These are phyloP conservation scores for Kuraishia hungarica DNA, from an alignment of 805 yeast genomes.

Conservation along the genomic window DNA sequence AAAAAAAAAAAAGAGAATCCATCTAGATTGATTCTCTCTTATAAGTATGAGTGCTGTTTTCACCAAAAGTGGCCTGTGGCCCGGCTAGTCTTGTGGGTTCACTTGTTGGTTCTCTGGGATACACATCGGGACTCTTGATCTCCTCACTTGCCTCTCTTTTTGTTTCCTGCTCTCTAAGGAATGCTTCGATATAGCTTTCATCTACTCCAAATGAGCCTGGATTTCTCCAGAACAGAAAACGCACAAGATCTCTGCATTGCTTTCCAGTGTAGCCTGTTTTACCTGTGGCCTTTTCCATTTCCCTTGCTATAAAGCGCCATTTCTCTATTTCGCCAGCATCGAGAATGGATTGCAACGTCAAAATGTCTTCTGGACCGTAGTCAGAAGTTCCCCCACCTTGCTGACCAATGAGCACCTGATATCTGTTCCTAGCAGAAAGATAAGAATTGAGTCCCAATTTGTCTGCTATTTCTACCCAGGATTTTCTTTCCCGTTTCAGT, in stretches of 20 bases:
- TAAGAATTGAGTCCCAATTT: constrained; percentile 54
- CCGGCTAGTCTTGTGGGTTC: neutral
- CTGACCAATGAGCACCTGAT: constrained; percentile 76
- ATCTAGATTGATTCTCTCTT: neutral
- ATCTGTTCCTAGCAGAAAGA: constrained; percentile 68
- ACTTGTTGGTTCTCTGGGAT: neutral
- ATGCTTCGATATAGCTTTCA: constrained; percentile 24
- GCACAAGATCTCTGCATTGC: constrained; percentile 47
- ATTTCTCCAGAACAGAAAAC: constrained; percentile 42
- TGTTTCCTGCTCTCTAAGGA: neutral
- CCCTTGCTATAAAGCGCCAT: constrained; percentile 57
- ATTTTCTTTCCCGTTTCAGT: constrained; percentile 52
- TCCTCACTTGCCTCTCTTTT: constrained; percentile 4
- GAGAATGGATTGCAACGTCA: constrained; percentile 38
- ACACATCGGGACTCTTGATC: neutral
- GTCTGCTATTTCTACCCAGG: constrained; percentile 72
- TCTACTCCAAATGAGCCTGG: constrained; percentile 52
- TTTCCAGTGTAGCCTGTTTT: constrained; percentile 35
- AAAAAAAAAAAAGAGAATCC: neutral
- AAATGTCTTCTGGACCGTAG: constrained; percentile 52
- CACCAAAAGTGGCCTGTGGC: neutral
- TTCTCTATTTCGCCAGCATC: constrained; percentile 68
- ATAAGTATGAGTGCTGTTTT: neutral
- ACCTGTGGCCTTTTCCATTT: constrained; percentile 46
- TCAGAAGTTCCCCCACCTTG: constrained; percentile 67